Conservation (phyloP, 1,284 basidiomycete genomes). For the Ceratobasidium sp. region DNA sequence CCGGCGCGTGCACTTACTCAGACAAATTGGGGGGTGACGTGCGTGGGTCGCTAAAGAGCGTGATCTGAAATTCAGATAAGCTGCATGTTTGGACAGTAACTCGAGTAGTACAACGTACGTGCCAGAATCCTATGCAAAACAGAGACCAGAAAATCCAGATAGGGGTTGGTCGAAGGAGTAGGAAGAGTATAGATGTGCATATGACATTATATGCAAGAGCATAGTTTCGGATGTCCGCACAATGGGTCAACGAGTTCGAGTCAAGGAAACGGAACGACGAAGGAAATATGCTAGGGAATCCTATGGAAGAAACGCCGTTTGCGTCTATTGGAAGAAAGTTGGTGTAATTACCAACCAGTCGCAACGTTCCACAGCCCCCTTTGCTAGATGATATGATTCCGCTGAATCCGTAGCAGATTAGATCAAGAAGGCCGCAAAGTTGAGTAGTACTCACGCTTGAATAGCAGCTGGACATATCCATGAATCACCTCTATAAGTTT, state of each 20-base stretch:
- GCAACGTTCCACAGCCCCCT: slow-evolving; percentile 82
- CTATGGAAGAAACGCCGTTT: slow-evolving; percentile 74
- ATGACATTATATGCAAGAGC: slow-evolving; percentile 78
- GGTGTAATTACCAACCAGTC: slow-evolving; percentile 76
- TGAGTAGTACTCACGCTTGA: slow-evolving; percentile 68
- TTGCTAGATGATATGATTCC: slow-evolving; percentile 70
- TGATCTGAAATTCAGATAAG: slow-evolving; percentile 54
- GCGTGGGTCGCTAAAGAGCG: slow-evolving; percentile 81
- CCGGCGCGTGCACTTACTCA: slow-evolving; percentile 46
- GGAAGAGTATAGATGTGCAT: slow-evolving; percentile 72
- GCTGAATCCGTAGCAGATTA: slow-evolving; percentile 55
- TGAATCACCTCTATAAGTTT: slow-evolving; percentile 82
- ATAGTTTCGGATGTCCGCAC: slow-evolving; percentile 73
- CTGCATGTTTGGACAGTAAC: neutral
- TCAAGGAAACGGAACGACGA: slow-evolving; percentile 63
- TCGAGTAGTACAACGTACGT: slow-evolving; percentile 52
- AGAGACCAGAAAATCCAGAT: slow-evolving; percentile 80
- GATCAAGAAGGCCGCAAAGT: slow-evolving; percentile 17
- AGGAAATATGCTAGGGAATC: slow-evolving; percentile 81
- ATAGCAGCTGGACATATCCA: slow-evolving; percentile 89
- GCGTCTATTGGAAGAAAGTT: slow-evolving; percentile 68
- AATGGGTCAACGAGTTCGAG: slow-evolving; percentile 59
- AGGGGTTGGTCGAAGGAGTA: slow-evolving; percentile 76
- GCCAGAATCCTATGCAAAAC: slow-evolving; percentile 89
- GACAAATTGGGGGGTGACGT: slow-evolving; percentile 74